phyloP scores from a whole-genome alignment of 768 basidiomycete species.

The Suillus hirtellus region DNA sequence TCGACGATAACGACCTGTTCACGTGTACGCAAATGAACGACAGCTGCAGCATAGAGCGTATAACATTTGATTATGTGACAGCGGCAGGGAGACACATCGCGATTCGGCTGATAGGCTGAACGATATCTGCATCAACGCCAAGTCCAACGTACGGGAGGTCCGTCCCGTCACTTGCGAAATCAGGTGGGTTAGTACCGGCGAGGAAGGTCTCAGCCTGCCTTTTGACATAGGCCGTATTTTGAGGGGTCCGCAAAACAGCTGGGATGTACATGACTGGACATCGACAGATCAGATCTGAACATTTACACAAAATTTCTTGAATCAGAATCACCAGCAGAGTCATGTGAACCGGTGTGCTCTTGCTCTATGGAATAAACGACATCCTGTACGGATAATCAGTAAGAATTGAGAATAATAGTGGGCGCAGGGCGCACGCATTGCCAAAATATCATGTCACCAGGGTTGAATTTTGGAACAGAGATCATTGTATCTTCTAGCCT shows the following conservation, averaged over 20 bases:
- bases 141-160: constrained; percentile 42
- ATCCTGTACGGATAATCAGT: constrained; percentile 33
- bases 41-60: not conserved
- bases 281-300: constrained; percentile 2
- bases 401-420: not conserved
- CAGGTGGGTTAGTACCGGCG: constrained; percentile 62
- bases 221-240: constrained; percentile 60
- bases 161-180: constrained; percentile 56
- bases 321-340: constrained; percentile 52
- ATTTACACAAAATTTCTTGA: not conserved
- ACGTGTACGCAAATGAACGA: not conserved
- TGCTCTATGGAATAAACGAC: constrained; percentile 47
- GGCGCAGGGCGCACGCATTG: constrained; percentile 47
- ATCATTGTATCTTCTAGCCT: constrained; percentile 65
- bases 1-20: not conserved
- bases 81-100: constrained; percentile 45
- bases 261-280: constrained; percentile 75
- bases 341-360: constrained; percentile 52
- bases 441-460: constrained; percentile 82
- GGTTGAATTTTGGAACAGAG: constrained; percentile 66
- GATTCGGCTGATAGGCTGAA: constrained; percentile 32
- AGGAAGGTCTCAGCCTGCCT: constrained; percentile 66
- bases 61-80: constrained; percentile 6
- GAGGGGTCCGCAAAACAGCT: constrained; percentile 63
- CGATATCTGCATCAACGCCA: constrained; percentile 41